Evolutionary conservation across 78 protist genomes (phyloP), one percentile per base, ranked within the genome.

Genomic region (Dictyostelium brefeldianum): DNA sequence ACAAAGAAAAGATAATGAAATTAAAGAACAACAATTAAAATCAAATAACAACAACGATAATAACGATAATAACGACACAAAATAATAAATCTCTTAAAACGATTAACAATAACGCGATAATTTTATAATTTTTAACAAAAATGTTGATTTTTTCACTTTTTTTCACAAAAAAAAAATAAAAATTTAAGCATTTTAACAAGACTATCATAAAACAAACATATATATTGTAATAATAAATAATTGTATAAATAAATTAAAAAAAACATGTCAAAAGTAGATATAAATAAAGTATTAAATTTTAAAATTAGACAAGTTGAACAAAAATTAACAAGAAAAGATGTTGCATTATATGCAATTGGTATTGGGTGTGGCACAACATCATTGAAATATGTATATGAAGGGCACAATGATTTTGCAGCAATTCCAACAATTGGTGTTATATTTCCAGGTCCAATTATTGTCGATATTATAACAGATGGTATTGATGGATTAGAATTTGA

Each of bases 291-390:
- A 51, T 54, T 82, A 67, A 70, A 67, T 29, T 71, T 48, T 70
- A 82, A 82, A 43, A 67, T 82, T 36, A 53, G 17, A 10, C 14
- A 29, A 51, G 53, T 46, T 41, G 90, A 82, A 70, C 54, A 51
- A 70, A 41, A 70, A 17, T 51, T 82, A 8, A 82, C 78, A 7
- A 77, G 43, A 77, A 90, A 90, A 75, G 89, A 90, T 80, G 95
- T 78, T 53, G 62, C 82, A 17, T 69, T 90, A 7, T 90, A 90
- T 51, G 78, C 95, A 43, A 27, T 90, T 5, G 50, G 90, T 90
- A 59, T 90, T 69, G 95, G 95, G 14, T 85, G 70, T 41, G 95
- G 89, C n/a, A 53, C 18, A 31, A 74, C 56, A 15, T 20, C 73
- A 17, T 74, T 83, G 22, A 51, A 83, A 46, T 83, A 56, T 47